Conservation (phyloP, 2,329 filamentous ascomycete genomes). For the Amesomyces nigricolor region DNA sequence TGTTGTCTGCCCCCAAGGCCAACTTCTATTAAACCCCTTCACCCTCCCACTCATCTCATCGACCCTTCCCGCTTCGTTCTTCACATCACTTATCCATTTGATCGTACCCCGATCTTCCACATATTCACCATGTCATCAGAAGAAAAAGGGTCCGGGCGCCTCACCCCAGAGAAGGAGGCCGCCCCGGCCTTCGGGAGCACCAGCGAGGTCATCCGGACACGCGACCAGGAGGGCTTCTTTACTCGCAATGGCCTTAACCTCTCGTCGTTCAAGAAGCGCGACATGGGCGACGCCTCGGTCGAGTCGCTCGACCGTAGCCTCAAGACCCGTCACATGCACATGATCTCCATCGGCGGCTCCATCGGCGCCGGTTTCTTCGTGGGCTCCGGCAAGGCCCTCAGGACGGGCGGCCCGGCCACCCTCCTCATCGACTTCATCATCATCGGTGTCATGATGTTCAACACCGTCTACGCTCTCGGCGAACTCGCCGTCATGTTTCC, state of each 20-base stretch:
- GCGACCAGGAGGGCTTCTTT: conserved; percentile 29
- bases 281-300: conserved; percentile 22
- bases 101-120: background rate
- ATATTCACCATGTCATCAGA: conserved; percentile 22
- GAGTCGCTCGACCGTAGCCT: conserved; percentile 36
- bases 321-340: conserved; percentile 54
- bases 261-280: conserved; percentile 39
- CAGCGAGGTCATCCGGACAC: background rate
- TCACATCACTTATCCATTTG: background rate
- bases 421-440: conserved; percentile 48
- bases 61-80: background rate
- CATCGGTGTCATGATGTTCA: conserved; percentile 56
- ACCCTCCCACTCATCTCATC: background rate
- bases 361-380: conserved; percentile 61
- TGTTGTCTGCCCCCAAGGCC: background rate
- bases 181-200: conserved; percentile 16
- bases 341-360: conserved; percentile 58
- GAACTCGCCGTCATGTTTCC: conserved; percentile 58
- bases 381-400: conserved; percentile 51
- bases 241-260: conserved; percentile 39
- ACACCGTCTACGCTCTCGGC: conserved; percentile 55
- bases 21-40: background rate
- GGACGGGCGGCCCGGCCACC: conserved; percentile 43
- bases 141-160: conserved; percentile 19
- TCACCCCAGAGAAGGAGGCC: conserved; percentile 22